phyloP scores from a whole-genome alignment of 2,329 filamentous ascomycete genomes.

The Arachnopeziza araneosa region DNA sequence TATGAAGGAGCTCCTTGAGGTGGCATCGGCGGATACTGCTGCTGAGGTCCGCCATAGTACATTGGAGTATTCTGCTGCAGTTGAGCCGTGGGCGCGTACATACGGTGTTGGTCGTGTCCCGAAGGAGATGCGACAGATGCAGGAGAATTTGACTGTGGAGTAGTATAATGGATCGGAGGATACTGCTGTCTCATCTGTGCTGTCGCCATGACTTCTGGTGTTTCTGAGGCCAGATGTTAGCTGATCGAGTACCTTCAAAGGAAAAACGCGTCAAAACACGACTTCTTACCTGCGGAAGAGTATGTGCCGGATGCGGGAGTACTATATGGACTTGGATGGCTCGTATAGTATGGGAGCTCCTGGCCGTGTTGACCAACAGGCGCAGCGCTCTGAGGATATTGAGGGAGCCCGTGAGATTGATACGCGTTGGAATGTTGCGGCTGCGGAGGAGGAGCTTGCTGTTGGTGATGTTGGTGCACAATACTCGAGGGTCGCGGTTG shows the following conservation, averaged over 20 bases:
- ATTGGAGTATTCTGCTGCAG: slow-evolving; percentile 75
- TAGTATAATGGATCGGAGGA: slow-evolving; percentile 86
- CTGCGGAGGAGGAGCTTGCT: slow-evolving; percentile 53
- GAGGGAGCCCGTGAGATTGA: slow-evolving; percentile 57
- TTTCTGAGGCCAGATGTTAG: slow-evolving; percentile 39
- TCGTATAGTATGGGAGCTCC: slow-evolving; percentile 74
- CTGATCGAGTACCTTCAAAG: slow-evolving; percentile 9
- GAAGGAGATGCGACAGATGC: slow-evolving; percentile 88
- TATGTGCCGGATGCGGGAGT: slow-evolving; percentile 78
- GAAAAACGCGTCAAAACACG: slow-evolving; percentile 13
- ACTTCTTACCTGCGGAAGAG: slow-evolving; percentile 68
- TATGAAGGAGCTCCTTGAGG: slow-evolving; percentile 57
- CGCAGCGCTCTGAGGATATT: slow-evolving; percentile 62
- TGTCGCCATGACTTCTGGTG: slow-evolving; percentile 63
- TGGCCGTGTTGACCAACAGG: slow-evolving; percentile 54
- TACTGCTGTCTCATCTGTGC: slow-evolving; percentile 61
- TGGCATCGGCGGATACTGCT: slow-evolving; percentile 60
- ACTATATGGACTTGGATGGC: slow-evolving; percentile 78
- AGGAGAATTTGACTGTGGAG: slow-evolving; percentile 90
- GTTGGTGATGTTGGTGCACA: slow-evolving; percentile 65
- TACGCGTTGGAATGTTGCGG: slow-evolving; percentile 61
- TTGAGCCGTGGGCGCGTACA: slow-evolving; percentile 78
- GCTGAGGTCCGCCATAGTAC: slow-evolving; percentile 54
- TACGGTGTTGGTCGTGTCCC: slow-evolving; percentile 79
- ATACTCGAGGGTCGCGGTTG: slow-evolving; percentile 67